Conservation (phyloP, 257 asterid genomes). For the Solanum piurae region DNA sequence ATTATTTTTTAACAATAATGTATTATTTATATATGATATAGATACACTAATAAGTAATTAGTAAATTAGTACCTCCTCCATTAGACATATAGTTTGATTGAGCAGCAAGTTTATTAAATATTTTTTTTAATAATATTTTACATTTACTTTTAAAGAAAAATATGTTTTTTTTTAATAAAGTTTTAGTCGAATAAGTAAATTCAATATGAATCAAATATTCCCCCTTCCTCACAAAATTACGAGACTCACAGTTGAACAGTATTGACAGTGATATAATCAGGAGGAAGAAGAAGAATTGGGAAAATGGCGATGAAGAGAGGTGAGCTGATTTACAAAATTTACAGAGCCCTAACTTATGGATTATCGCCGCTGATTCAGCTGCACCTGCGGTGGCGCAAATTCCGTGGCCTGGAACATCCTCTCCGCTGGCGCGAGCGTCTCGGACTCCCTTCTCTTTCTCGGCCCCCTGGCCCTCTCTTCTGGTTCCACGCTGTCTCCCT, state of each 20-base stretch:
- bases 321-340: conserved; percentile 41
- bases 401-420: conserved; percentile 70
- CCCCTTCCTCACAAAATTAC: neutral
- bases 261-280: neutral
- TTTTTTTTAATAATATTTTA: too few species aligned
- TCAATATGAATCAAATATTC: neutral
- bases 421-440: conserved; percentile 79
- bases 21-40: too few species aligned
- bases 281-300: neutral
- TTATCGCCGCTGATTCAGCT: conserved; percentile 64
- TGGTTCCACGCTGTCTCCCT: conserved; percentile 94
- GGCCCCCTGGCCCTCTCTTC: conserved; percentile 66
- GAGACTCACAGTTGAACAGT: neutral
- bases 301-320: conserved; percentile 36
- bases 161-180: too few species aligned
- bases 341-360: conserved; percentile 57
- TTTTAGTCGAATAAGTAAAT: too few species aligned
- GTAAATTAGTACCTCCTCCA: too few species aligned
- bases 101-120: too few species aligned
- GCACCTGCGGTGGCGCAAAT: conserved; percentile 76
- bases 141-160: too few species aligned
- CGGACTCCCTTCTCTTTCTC: conserved; percentile 57
- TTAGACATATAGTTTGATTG: too few species aligned
- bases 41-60: too few species aligned
- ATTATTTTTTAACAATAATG: too few species aligned